Evolutionary conservation across 345 rosid species (phyloP).

Genomic region (Aquilaria yunnanensis): DNA sequence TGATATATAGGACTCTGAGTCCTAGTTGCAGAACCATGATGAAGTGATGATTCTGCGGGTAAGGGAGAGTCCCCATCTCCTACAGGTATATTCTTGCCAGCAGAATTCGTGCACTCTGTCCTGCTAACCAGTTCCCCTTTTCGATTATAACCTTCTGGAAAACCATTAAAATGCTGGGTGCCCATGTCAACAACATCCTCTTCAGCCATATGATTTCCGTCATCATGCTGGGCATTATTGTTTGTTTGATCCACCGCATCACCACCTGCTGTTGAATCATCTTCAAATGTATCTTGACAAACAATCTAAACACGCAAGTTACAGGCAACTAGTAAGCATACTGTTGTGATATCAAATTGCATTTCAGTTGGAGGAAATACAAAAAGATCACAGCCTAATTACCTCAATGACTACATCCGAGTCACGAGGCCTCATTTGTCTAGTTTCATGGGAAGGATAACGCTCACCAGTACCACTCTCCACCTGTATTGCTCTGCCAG

Average conservation of each 20-base stretch:
- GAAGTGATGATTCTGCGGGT: conserved; percentile 22
- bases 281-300: conserved; percentile 56
- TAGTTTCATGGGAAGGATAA: conserved; percentile 77
- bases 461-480: conserved; percentile 92
- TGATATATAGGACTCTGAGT: conserved; percentile 25
- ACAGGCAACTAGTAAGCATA: conserved; percentile 17
- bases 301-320: conserved; percentile 61
- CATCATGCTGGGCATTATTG: conserved; percentile 32
- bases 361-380: conserved; percentile 12
- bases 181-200: conserved; percentile 24
- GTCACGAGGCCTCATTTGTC: conserved; percentile 88
- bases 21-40: conserved; percentile 30
- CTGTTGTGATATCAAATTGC: conserved; percentile 3
- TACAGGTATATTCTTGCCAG: conserved; percentile 34
- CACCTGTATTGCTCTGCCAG: conserved; percentile 97
- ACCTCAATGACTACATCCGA: conserved; percentile 97
- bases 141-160: conserved; percentile 21
- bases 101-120: conserved; percentile 24
- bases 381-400: conserved; percentile 7
- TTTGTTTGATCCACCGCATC: conserved; percentile 27
- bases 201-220: conserved; percentile 31
- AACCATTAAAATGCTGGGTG: conserved; percentile 29
- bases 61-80: conserved; percentile 31
- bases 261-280: conserved; percentile 47
- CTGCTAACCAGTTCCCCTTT: conserved; percentile 29